Evolutionary conservation across 176 grass and related monocot genomes (phyloP).

Genomic region (Leersia perrieri): DNA sequence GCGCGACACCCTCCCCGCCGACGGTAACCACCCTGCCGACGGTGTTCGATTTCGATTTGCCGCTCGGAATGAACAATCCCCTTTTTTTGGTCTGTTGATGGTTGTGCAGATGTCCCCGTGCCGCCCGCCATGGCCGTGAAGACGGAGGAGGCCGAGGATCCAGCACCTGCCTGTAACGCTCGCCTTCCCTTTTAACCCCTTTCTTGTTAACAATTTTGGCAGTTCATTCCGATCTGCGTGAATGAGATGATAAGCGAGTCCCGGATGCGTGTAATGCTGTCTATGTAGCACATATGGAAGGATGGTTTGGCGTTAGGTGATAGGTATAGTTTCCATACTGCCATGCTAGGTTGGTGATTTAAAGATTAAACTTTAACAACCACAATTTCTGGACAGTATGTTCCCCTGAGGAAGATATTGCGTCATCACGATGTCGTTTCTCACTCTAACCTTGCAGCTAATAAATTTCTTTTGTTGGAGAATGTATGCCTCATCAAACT

Average conservation of each 20-base stretch:
- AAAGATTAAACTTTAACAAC: background rate
- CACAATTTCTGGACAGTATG: background rate
- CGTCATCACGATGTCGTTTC: background rate
- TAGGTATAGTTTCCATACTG: background rate
- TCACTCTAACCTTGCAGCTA: too few species aligned
- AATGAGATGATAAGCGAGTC: background rate
- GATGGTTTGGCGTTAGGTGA: background rate
- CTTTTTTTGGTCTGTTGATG: background rate
- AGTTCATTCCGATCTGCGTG: background rate
- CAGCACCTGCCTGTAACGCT: slow-evolving; percentile 58
- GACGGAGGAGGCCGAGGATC: slow-evolving; percentile 72
- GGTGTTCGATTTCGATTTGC: background rate
- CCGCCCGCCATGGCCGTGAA: slow-evolving; percentile 64
- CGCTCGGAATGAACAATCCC: background rate
- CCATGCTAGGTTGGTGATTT: background rate
- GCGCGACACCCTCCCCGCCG: slow-evolving; percentile 81
- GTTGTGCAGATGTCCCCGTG: slow-evolving; percentile 64
- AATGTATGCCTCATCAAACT: background rate
- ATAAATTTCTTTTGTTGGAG: background rate
- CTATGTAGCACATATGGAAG: background rate
- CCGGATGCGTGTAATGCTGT: background rate
- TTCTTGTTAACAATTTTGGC: background rate
- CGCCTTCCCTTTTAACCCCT: background rate
- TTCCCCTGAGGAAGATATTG: background rate
- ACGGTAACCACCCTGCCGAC: slow-evolving; percentile 41